phyloP scores from a whole-genome alignment of 139 green algal genomes.

The Desmodesmus armatus region DNA sequence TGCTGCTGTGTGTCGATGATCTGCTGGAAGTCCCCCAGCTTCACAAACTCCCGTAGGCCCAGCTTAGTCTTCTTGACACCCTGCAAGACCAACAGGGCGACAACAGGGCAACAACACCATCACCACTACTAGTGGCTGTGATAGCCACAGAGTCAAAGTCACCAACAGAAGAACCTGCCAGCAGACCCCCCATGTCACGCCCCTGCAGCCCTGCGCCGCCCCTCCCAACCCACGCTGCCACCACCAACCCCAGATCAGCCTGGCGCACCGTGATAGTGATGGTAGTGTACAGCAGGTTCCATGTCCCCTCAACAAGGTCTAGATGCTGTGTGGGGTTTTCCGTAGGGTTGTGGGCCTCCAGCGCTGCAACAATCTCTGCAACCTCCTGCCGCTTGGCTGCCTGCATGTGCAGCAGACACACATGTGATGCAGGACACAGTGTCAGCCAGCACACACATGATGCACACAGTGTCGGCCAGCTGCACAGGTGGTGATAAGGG shows the following conservation, averaged over 20 bases:
- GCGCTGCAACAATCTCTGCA: constrained; percentile 49
- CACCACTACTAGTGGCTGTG: background rate
- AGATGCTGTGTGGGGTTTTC: constrained; percentile 57
- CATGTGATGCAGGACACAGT: background rate
- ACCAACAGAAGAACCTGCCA: too few species aligned
- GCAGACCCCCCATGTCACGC: too few species aligned
- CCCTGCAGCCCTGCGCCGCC: too few species aligned
- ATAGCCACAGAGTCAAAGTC: too few species aligned
- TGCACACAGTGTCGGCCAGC: background rate
- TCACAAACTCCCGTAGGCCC: constrained; percentile 82
- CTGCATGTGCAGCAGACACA: constrained; percentile 34
- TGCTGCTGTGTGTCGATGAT: constrained; percentile 68
- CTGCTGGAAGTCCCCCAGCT: constrained; percentile 81
- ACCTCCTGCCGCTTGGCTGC: constrained; percentile 62
- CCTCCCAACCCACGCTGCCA: too few species aligned
- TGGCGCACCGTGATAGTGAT: constrained; percentile 80
- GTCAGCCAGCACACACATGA: background rate
- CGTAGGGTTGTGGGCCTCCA: constrained; percentile 66
- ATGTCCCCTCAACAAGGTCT: constrained; percentile 65
- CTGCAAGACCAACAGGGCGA: constrained; percentile 50
- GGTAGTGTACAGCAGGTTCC: constrained; percentile 85
- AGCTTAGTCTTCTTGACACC: constrained; percentile 84
- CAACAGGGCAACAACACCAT: background rate
- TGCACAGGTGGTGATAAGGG: too few species aligned
- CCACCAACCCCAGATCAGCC: too few species aligned